Evolutionary conservation across 352 stramenopile species (phyloP).

Genomic region (Globisporangium okanoganense): DNA sequence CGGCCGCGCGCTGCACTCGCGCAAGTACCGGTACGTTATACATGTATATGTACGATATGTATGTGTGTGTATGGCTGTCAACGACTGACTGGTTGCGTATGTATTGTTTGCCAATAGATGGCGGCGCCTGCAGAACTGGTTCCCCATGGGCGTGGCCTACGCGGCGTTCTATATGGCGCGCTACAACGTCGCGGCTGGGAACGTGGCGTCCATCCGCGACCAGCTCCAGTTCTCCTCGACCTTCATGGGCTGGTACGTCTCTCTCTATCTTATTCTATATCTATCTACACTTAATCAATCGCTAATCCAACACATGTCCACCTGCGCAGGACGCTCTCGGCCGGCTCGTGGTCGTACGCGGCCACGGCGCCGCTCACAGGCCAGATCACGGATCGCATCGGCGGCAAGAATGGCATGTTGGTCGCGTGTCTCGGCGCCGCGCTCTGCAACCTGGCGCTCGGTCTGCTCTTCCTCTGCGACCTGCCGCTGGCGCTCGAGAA

Average conservation of each 20-base stretch:
- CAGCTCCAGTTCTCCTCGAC: constrained; percentile 54
- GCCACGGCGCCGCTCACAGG: constrained; percentile 66
- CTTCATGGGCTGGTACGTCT: constrained; percentile 71
- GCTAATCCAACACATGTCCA: not conserved
- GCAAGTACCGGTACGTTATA: constrained; percentile 36
- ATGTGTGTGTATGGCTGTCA: not conserved
- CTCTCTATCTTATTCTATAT: not conserved
- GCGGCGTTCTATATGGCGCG: constrained; percentile 78
- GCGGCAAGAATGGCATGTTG: constrained; percentile 68
- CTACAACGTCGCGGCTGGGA: constrained; percentile 70
- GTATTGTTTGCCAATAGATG: too few species aligned
- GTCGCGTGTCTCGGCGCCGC: constrained; percentile 55
- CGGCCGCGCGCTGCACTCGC: constrained; percentile 49
- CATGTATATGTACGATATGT: too few species aligned
- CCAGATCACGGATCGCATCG: constrained; percentile 67
- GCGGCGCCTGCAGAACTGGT: constrained; percentile 70
- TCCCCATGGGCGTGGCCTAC: constrained; percentile 72
- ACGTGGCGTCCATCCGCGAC: constrained; percentile 51
- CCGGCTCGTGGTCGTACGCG: constrained; percentile 69
- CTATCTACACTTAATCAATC: constrained; percentile 3
- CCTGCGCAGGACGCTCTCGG: constrained; percentile 48
- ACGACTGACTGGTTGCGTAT: not conserved
- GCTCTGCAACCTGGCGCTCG: constrained; percentile 60
- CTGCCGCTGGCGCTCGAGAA: constrained; percentile 28
- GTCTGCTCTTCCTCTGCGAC: constrained; percentile 45